Evolutionary conservation across 2,329 filamentous ascomycete genomes (phyloP).

Genomic region (Thermothelomyces thermophilus): DNA sequence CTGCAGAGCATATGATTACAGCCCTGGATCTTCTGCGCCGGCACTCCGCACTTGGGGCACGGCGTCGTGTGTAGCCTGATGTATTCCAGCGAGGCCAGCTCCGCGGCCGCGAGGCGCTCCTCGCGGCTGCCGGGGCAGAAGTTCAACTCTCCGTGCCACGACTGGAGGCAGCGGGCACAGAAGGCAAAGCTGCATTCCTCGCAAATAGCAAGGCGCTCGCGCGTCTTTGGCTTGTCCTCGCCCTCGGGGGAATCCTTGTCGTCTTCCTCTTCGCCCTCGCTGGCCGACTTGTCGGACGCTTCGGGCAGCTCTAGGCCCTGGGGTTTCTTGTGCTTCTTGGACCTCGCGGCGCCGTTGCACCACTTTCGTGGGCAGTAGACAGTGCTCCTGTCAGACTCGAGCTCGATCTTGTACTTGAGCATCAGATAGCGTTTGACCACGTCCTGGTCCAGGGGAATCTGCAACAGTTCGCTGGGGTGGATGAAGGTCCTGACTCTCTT

Average conservation of each 20-base stretch:
- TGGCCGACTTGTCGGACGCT: constrained; percentile 41
- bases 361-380: constrained; percentile 87
- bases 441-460: constrained; percentile 65
- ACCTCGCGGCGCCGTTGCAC: constrained; percentile 84
- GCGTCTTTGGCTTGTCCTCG: constrained; percentile 25
- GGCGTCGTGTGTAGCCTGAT: constrained; percentile 73
- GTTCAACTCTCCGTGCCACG: constrained; percentile 88
- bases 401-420: constrained; percentile 84
- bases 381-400: constrained; percentile 86
- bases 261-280: constrained; percentile 36
- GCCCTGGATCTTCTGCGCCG: constrained; percentile 82
- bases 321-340: constrained; percentile 66
- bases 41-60: constrained; percentile 80
- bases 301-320: constrained; percentile 56
- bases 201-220: constrained; percentile 73
- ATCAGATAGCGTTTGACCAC: constrained; percentile 79
- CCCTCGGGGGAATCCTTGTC: constrained; percentile 25
- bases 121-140: constrained; percentile 62
- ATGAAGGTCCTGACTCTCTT: constrained; percentile 62
- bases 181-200: constrained; percentile 88
- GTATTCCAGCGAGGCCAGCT: constrained; percentile 81
- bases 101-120: constrained; percentile 67
- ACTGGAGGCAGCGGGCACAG: constrained; percentile 60
- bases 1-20: constrained; percentile 98
- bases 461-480: constrained; percentile 75